Conservation (phyloP, 176 grass and related monocot species). For the Lolium rigidum region DNA sequence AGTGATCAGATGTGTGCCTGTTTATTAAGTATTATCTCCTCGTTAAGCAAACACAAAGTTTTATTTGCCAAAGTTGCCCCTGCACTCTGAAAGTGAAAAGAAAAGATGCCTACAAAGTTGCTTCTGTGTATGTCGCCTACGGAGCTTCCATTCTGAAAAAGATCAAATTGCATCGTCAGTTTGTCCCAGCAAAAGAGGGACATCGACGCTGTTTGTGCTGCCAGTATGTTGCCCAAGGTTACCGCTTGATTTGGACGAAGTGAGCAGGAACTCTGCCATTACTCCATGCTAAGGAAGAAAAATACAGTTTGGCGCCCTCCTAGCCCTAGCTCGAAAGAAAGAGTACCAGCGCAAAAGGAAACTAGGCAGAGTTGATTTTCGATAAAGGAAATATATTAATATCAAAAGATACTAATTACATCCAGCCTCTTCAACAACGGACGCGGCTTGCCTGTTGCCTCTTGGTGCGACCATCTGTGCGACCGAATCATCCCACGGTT, state of each 20-base stretch:
- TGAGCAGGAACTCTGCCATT: background rate
- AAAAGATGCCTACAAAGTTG: background rate
- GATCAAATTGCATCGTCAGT: conserved; percentile 15
- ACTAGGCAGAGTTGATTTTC: background rate
- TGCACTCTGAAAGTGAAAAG: background rate
- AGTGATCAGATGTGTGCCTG: background rate
- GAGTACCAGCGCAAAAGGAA: background rate
- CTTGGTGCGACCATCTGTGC: too few species aligned
- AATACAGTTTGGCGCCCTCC: background rate
- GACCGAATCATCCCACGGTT: too few species aligned
- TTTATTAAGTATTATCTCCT: conserved; percentile 27
- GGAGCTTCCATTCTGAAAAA: conserved; percentile 33
- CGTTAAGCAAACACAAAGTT: background rate
- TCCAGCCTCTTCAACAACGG: too few species aligned
- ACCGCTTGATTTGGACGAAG: background rate
- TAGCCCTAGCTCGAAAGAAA: background rate
- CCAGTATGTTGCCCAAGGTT: background rate
- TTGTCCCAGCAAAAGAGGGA: conserved; percentile 16
- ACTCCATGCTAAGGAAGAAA: background rate
- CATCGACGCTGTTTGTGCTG: background rate
- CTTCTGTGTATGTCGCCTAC: background rate
- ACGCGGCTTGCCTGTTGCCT: too few species aligned
- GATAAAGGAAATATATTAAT: too few species aligned
- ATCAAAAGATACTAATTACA: too few species aligned
- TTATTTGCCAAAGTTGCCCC: background rate